Percentiles rank a stretch among this genome's conserved stretches.
phyloP scores from a whole-genome alignment of 2,329 filamentous ascomycete genomes.

The Dissoconium aciculare region DNA sequence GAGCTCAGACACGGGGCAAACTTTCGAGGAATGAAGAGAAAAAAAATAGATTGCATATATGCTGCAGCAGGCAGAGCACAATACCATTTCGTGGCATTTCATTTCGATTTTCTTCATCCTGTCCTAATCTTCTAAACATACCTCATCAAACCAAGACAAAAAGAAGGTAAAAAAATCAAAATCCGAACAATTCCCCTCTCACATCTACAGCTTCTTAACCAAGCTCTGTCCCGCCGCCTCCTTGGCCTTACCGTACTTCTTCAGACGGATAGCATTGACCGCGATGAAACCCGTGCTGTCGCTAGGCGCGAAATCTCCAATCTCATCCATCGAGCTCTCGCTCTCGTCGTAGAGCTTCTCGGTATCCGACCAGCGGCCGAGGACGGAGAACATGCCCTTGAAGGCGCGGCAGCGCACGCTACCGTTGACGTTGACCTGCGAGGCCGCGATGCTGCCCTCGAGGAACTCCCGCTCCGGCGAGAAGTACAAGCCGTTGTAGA shows the following conservation, averaged over 20 bases:
- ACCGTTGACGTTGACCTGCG: conserved; percentile 47
- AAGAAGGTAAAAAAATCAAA: too few species aligned
- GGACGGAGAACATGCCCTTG: conserved; percentile 49
- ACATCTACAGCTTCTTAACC: conserved; percentile 12
- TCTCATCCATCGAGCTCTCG: conserved; percentile 55
- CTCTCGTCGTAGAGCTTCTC: conserved; percentile 55
- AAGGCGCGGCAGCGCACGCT: conserved; percentile 48
- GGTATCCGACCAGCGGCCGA: conserved; percentile 46
- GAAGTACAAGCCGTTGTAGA: conserved; percentile 53
- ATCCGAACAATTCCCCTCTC: too few species aligned
- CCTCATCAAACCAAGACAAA: too few species aligned
- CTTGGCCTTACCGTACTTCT: conserved; percentile 30
- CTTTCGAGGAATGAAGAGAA: too few species aligned
- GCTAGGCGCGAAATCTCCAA: conserved; percentile 50
- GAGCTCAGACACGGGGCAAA: too few species aligned
- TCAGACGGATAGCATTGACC: conserved; percentile 48
- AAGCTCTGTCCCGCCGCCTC: conserved; percentile 23
- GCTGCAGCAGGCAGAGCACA: too few species aligned
- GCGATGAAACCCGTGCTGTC: conserved; percentile 56
- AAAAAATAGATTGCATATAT: too few species aligned
- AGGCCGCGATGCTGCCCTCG: conserved; percentile 47
- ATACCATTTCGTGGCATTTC: too few species aligned
- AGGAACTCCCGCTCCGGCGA: conserved; percentile 57
- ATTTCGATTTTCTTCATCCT: too few species aligned
- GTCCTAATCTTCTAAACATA: too few species aligned